phyloP scores from a whole-genome alignment of 208 protist species.

The Leishmania lainsoni region DNA sequence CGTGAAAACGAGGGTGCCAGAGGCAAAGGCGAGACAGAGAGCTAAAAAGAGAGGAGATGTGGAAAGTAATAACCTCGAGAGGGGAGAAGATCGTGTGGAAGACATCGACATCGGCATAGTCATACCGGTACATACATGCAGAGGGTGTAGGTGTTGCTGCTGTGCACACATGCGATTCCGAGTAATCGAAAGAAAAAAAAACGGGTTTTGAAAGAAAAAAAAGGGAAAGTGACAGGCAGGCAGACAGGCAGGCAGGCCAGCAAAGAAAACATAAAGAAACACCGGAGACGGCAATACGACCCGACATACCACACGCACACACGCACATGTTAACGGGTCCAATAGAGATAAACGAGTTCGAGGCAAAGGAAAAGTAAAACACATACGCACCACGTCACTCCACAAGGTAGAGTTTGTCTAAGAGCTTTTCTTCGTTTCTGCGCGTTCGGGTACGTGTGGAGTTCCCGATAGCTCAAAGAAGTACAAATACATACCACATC shows the following conservation, averaged over 20 bases:
- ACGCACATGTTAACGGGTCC: not conserved
- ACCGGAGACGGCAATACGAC: not conserved
- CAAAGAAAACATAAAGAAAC: not conserved
- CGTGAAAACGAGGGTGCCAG: not conserved
- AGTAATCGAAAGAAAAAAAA: not conserved
- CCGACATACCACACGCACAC: not conserved
- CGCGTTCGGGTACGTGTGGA: not conserved
- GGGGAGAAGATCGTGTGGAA: not conserved
- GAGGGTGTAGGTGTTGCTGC: not conserved
- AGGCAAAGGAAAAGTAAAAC: not conserved
- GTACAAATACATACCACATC: not conserved
- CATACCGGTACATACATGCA: not conserved
- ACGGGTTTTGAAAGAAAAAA: not conserved
- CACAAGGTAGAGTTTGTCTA: not conserved
- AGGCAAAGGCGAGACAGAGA: not conserved
- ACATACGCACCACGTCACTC: not conserved
- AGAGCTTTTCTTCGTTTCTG: not conserved
- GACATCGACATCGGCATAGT: not conserved
- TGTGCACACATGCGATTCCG: not conserved
- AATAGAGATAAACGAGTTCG: not conserved
- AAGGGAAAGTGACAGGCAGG: no score
- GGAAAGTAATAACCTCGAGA: not conserved
- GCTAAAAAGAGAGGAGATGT: not conserved
- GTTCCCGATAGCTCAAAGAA: no score
- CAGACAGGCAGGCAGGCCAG: not conserved